A percentile compares a stretch with the other conserved stretches of the same genome.
These are phyloP conservation scores for Nadsonia starkeyi-henricii DNA, from an alignment of 1,139 yeast species.

Conservation along the genomic window DNA sequence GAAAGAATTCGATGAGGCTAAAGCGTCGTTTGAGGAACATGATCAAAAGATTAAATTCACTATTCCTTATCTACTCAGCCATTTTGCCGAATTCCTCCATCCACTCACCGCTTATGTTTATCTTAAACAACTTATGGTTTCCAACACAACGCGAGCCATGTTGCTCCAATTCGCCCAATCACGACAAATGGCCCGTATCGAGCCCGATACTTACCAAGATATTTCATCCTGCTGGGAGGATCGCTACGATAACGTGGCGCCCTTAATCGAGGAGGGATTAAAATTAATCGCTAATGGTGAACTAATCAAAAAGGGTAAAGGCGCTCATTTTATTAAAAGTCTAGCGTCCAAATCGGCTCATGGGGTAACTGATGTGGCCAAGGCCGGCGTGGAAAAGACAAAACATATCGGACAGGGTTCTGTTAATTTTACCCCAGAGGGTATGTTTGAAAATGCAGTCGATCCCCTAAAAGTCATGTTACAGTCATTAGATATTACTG, in stretches of 20 bases:
- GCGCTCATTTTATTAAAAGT: not conserved
- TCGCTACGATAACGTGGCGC: not conserved
- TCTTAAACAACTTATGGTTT: conserved; percentile 17
- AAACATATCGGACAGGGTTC: not conserved
- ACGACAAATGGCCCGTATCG: not conserved
- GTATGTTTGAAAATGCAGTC: not conserved
- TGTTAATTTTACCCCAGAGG: not conserved
- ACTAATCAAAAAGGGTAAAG: not conserved
- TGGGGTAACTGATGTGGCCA: not conserved
- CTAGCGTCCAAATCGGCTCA: not conserved
- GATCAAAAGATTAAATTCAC: conserved; percentile 30
- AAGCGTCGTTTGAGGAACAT: conserved; percentile 23
- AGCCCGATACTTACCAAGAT: not conserved
- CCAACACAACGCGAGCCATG: conserved; percentile 15
- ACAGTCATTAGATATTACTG: not conserved
- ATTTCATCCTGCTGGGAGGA: not conserved
- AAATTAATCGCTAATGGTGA: not conserved
- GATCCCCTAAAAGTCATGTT: not conserved
- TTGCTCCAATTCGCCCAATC: conserved; percentile 12
- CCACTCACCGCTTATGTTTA: conserved; percentile 23
- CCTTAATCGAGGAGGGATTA: not conserved
- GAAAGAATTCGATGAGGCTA: conserved; percentile 19
- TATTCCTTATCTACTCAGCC: conserved; percentile 34
- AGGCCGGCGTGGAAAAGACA: not conserved
- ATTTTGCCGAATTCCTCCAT: conserved; percentile 38